Percentiles rank a stretch among this genome's conserved stretches.
Evolutionary conservation across 345 rosid genomes (phyloP).

Genomic region (Lagerstroemia speciosa): DNA sequence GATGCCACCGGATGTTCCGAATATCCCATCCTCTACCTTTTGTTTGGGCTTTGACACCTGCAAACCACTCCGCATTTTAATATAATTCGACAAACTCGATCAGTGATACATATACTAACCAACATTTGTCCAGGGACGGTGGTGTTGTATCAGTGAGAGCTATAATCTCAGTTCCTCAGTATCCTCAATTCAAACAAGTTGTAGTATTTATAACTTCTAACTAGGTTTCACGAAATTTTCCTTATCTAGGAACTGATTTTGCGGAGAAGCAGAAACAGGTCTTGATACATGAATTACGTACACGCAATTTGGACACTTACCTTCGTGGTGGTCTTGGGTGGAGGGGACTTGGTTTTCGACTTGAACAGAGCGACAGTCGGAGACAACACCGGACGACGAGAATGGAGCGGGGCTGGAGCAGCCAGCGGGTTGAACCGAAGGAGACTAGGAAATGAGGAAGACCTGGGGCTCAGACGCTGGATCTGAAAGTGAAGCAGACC

Average conservation of each 20-base stretch:
- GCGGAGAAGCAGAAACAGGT: too few species aligned
- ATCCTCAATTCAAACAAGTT: too few species aligned
- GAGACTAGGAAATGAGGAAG: conserved; percentile 29
- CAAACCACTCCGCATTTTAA: too few species aligned
- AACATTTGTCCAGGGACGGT: too few species aligned
- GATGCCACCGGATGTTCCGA: conserved; percentile 94
- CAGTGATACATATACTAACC: not conserved
- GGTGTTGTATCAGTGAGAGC: too few species aligned
- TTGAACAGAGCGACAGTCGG: conserved; percentile 68
- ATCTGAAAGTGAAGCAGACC: conserved; percentile 33
- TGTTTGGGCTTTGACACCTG: conserved; percentile 20
- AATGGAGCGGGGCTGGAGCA: conserved; percentile 13
- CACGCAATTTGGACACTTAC: conserved; percentile 11
- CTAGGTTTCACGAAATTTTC: too few species aligned
- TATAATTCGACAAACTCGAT: not conserved
- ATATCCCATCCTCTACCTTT: conserved; percentile 79
- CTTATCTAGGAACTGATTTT: too few species aligned
- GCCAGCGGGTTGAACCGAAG: conserved; percentile 26
- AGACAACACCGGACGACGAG: conserved; percentile 13
- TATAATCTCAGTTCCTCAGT: too few species aligned
- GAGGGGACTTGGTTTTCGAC: conserved; percentile 69
- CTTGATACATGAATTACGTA: not conserved
- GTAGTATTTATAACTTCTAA: too few species aligned
- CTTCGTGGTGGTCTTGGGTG: conserved; percentile 69
- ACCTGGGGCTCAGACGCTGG: conserved; percentile 33